Evolutionary conservation across 306 rosid genomes (phyloP), one percentile per base, ranked within the genome.

Genomic region (Quercus rubra): DNA sequence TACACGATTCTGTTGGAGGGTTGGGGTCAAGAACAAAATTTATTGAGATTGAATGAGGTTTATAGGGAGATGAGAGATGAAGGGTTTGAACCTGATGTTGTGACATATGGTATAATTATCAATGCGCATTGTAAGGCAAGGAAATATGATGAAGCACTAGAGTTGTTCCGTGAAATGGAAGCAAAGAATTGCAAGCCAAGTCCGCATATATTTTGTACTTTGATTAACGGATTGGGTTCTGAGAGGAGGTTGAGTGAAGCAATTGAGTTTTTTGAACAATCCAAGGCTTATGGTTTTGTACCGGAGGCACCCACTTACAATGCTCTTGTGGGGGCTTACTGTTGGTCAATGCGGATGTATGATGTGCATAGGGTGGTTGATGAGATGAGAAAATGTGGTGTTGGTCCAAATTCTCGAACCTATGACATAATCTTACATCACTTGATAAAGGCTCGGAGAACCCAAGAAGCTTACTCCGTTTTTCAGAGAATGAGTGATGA

Each of bases 291-390:
- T 62, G 97, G 97, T 52, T 90, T 89, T 68, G 71, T 72, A 1
- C 89, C 85, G 0, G 98, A 92, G 69, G 83, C 79, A 19, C 92
- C 94, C 8, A 94, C 98, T 6, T 94, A 88, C 30, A 92, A 92
- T 86, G 98, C 98, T 80, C 81, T 94, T 25, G 88, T 94, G 64
- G 97, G 97, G 78, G 93, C 98, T 80, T 94, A 92, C 25, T 91
- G 98, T 74, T 84, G 88, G 91, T 82, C 93, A 25, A 74, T 82
- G 92, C 71, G 27, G 72, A 86, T 89, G 78, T 21, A 77, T 23
- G 92, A 91, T 74, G 97, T 88, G 3, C 88, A 80, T 14, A 79
- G 83, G 76, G 78, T 78, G 59, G 86, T 89, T 64, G 86, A 82
- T 55, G 94, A 92, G 70, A 94, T 91, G 97, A 88, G 84, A 63